phyloP scores from a whole-genome alignment of 2,329 filamentous ascomycete species.

The Neonectria hederae region DNA sequence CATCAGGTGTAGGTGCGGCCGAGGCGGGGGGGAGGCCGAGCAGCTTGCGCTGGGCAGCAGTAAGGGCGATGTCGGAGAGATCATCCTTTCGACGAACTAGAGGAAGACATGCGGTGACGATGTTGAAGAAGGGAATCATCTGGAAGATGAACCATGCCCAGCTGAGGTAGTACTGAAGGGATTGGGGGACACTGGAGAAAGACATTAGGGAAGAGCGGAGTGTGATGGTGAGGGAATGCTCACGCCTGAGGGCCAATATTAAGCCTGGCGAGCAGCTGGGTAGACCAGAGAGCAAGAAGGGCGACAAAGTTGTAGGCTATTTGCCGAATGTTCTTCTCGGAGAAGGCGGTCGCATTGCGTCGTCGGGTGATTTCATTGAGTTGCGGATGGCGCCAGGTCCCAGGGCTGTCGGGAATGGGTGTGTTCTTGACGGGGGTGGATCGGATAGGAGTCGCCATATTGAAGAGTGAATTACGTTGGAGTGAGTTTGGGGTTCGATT shows the following conservation, averaged over 20 bases:
- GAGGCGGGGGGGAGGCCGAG: slow-evolving; percentile 80
- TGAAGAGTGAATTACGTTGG: slow-evolving; percentile 1
- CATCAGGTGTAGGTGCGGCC: slow-evolving; percentile 71
- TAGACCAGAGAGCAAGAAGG: slow-evolving; percentile 49
- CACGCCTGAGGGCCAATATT: slow-evolving; percentile 53
- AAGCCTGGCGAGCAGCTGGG: slow-evolving; percentile 48
- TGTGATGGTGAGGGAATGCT: slow-evolving; percentile 33
- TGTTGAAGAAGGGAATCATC: slow-evolving; percentile 73
- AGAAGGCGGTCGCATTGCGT: slow-evolving; percentile 81
- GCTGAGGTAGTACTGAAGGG: slow-evolving; percentile 50
- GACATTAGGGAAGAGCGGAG: slow-evolving; percentile 30
- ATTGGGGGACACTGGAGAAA: slow-evolving; percentile 44
- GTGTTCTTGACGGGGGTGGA: slow-evolving; percentile 55
- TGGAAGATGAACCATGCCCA: slow-evolving; percentile 61
- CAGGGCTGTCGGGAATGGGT: slow-evolving; percentile 65
- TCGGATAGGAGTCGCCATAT: slow-evolving; percentile 46
- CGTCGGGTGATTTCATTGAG: slow-evolving; percentile 87
- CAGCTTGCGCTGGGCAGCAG: slow-evolving; percentile 76
- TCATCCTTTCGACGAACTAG: slow-evolving; percentile 78
- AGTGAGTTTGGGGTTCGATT: background rate
- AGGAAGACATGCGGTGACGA: slow-evolving; percentile 75
- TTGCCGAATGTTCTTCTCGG: slow-evolving; percentile 76
- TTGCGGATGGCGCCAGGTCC: slow-evolving; percentile 90
- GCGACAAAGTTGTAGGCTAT: slow-evolving; percentile 74
- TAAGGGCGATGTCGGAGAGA: slow-evolving; percentile 88